These are phyloP conservation scores for Talaromyces verruculosus DNA, from an alignment of 2,329 filamentous ascomycete genomes.

Conservation along the genomic window DNA sequence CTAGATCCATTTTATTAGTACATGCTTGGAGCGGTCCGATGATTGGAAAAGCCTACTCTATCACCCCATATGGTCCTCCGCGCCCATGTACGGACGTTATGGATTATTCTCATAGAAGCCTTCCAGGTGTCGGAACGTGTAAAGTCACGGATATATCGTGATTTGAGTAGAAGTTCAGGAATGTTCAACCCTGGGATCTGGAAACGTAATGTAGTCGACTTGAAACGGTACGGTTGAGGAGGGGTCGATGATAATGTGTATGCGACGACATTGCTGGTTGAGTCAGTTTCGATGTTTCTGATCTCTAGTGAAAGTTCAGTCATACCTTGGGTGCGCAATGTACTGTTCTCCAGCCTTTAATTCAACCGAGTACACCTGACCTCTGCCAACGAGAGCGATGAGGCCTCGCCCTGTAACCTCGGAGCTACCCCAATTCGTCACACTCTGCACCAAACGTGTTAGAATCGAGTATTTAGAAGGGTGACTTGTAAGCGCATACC, in stretches of 20 bases:
- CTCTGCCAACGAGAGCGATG: slow-evolving; percentile 78
- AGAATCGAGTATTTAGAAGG: background rate
- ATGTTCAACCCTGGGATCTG: slow-evolving; percentile 72
- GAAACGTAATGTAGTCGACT: slow-evolving; percentile 69
- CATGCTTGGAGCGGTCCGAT: background rate
- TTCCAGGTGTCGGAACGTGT: slow-evolving; percentile 72
- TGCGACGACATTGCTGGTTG: slow-evolving; percentile 74
- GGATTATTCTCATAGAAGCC: slow-evolving; percentile 62
- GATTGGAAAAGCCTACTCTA: slow-evolving; percentile 50
- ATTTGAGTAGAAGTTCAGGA: slow-evolving; percentile 63
- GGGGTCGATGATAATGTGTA: slow-evolving; percentile 74
- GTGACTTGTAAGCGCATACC: slow-evolving; percentile 42
- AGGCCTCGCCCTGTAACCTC: slow-evolving; percentile 84
- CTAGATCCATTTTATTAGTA: slow-evolving; percentile 32
- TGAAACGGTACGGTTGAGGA: slow-evolving; percentile 84
- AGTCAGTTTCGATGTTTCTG: background rate
- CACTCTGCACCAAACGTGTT: slow-evolving; percentile 46
- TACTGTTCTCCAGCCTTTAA: slow-evolving; percentile 84
- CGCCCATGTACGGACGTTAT: slow-evolving; percentile 71
- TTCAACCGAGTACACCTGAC: slow-evolving; percentile 83
- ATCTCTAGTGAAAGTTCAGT: background rate
- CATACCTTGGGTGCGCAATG: slow-evolving; percentile 74
- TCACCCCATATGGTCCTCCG: slow-evolving; percentile 91
- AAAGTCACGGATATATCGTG: slow-evolving; percentile 72
- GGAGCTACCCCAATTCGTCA: slow-evolving; percentile 90